Base-by-base conservation (phyloP, 2,329 filamentous ascomycete genomes). In the Colletotrichum sp. region DNA sequence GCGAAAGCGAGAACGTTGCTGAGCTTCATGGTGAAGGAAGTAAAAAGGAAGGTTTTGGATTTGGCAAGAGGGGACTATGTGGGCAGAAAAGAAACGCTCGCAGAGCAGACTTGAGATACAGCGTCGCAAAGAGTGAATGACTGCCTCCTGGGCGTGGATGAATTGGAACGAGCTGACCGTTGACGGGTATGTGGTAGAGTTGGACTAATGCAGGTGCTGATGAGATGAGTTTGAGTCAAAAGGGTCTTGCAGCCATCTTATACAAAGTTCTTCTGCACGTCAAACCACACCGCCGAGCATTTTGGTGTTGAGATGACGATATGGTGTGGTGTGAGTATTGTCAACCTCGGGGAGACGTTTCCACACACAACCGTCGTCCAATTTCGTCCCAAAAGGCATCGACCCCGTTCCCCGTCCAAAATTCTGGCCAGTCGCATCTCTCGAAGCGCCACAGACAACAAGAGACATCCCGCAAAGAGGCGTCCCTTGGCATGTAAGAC, bases 21-120 rank as follows among this genome's bases (percentile, higher is more conserved):
- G 43, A 72, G 66, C 67, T 76, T 79, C 78, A 79, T 79, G 8
- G 22, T 79, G 65, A 10, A 34, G 9, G 30, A 27, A 22, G 16
- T 12, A 64, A 52, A 58, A 30, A 3, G 9, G 8, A 56, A 73
- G n/a, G 43, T 52, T 52, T 52, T 13, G 36, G 34, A 39, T 39
- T n/a, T 8, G 43, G 22, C 43, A 4, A 52, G 43, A 22, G 8
- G 32, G 18, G 16, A 8, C 36, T 8, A 16, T 39, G 39, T 28
- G 16, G 22, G n/a, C 18, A 15, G 25, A 36, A 72, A 32, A 8
- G 15, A 28, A 12, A 12, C 27, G 22, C 58, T 76, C 39, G 27
- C 25, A 58, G 61, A 64, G 64, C 58, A 69, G 58, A 60, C 32
- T 52, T 60, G 68, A 69, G 39, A 68, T 60, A 36, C 22, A 66